These are phyloP conservation scores for Cicer yamashitae DNA, from an alignment of 306 rosid species.

Conservation along the genomic window DNA sequence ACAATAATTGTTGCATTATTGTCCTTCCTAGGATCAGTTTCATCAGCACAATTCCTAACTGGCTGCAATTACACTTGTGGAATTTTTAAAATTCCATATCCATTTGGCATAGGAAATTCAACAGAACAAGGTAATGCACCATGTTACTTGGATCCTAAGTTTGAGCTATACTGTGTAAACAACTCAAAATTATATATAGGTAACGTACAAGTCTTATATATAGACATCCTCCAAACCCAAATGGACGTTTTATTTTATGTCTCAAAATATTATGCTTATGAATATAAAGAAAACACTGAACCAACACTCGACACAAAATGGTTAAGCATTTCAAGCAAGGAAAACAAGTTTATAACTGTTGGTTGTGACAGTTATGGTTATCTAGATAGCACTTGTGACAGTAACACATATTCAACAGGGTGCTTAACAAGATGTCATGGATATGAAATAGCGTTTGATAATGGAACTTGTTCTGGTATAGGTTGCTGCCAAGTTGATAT, in stretches of 20 bases:
- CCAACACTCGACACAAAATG: no score
- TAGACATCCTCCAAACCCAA: constrained; percentile 35
- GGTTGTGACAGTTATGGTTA: constrained; percentile 44
- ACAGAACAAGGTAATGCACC: no score
- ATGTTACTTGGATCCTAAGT: neutral
- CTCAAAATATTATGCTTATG: neutral
- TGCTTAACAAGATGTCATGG: constrained; percentile 19
- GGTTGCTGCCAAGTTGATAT: constrained; percentile 41
- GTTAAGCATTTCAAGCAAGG: constrained; percentile 29
- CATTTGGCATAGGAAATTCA: constrained; percentile 50
- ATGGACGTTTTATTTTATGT: neutral
- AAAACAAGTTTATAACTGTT: constrained; percentile 43
- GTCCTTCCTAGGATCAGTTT: no score
- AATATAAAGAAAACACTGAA: no score
- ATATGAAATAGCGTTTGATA: no score
- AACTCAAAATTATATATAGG: neutral
- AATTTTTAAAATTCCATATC: constrained; percentile 49
- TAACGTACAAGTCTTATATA: neutral
- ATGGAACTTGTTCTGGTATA: neutral
- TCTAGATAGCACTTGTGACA: neutral
- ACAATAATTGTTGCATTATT: no score
- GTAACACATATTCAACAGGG: neutral
- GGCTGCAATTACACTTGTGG: no score
- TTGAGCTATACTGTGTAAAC: constrained; percentile 31
- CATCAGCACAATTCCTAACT: no score